Evolutionary conservation across 2,329 filamentous ascomycete species (phyloP).

Genomic region (Pyrenochaeta sp.): DNA sequence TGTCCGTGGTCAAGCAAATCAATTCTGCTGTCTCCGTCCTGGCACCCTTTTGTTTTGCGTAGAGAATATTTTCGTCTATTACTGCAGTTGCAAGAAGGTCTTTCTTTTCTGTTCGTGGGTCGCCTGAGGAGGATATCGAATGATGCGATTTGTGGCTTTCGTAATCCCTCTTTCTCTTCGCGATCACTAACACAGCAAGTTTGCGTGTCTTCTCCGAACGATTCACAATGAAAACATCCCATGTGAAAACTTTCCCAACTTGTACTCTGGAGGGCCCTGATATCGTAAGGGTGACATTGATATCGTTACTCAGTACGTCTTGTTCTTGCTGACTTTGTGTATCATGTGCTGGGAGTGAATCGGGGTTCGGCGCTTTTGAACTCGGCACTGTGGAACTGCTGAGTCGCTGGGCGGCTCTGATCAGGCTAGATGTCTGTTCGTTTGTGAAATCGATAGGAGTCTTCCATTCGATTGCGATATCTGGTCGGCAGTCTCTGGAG

Average conservation of each 20-base stretch:
- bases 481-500: conserved; percentile 66
- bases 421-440: conserved; percentile 52
- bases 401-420: conserved; percentile 41
- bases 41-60: conserved; percentile 74
- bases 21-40: conserved; percentile 71
- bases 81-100: conserved; percentile 68
- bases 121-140: conserved; percentile 53
- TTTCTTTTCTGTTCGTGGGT: conserved; percentile 44
- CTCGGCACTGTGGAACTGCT: conserved; percentile 35
- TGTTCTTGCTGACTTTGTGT: conserved; percentile 26
- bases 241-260: conserved; percentile 73
- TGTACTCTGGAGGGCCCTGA: conserved; percentile 67
- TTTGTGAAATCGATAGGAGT: conserved; percentile 73
- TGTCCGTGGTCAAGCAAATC: conserved; percentile 78
- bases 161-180: conserved; percentile 66
- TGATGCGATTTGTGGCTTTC: conserved; percentile 54
- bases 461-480: conserved; percentile 72
- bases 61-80: conserved; percentile 74
- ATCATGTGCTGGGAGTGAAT: conserved; percentile 38
- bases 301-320: conserved; percentile 54
- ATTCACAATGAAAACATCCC: conserved; percentile 80
- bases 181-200: conserved; percentile 73
- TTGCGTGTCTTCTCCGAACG: conserved; percentile 70
- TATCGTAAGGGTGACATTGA: conserved; percentile 80
- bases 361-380: conserved; percentile 34